Evolutionary conservation across 176 grass and related monocot species (phyloP), one percentile per base, ranked within the genome.

Genomic region (Ensete ventricosum): DNA sequence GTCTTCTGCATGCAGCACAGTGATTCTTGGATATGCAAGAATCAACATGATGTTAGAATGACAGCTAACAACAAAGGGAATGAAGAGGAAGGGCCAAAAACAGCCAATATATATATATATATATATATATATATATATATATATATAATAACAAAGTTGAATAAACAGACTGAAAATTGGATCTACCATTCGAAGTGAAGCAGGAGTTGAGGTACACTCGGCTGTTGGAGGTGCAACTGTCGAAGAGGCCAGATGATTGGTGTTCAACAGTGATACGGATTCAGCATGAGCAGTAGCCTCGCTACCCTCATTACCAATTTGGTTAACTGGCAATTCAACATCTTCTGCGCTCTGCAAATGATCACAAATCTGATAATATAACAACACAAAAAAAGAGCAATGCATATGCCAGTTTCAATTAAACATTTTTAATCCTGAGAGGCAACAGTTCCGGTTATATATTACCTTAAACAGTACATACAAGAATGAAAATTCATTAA

Each of bases 181-280:
- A 82, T 62, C 79, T 88, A 98, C 95, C 88, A 83, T 83, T 17
- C 90, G 95, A 63, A 98, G 82, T 62, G 88, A 89, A 88, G 89
- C 85, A 52, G 95, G 90, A 82, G 82, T 93, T 77, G 88, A 91
- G 75, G 75, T 85, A 81, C 69, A 83, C 1, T 72, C 82, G 74
- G 48, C 55, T 54, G 82, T 79, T 77, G 80, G 82, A 78, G 81
- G 88, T 89, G 84, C 73, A 69, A 64, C 78, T 74, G 79, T 71
- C 73, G 81, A 80, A 83, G 85, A 77, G 2, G 78, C 63, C 77
- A 73, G 84, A 34, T 84, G 79, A 68, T 72, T 80, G 26, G 73
- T 80, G 22, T 53, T 76, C 50, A 83, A 81, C 17, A 88, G 80
- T 74, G 90, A 82, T 34, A 82, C 68, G 55, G 74, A 85, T 55